Percentiles rank a stretch among this genome's conserved stretches.
Evolutionary conservation across 208 protist species (phyloP).

Genomic region (Leishmania gerbilli): DNA sequence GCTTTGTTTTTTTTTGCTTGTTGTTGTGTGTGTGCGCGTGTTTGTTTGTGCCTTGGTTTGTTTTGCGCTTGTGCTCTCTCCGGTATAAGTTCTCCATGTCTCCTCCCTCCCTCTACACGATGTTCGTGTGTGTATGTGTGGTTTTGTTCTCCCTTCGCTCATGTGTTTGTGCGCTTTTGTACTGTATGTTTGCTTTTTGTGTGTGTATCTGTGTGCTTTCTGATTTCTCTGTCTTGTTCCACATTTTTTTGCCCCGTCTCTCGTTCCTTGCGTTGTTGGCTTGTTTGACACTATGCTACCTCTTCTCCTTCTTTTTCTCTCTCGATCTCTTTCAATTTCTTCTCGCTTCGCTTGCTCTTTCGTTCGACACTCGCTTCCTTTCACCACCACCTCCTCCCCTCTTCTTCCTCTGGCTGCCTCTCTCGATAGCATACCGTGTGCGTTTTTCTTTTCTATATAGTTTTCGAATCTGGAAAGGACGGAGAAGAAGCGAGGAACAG

Average conservation of each 20-base stretch:
- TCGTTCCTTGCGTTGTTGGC: background rate
- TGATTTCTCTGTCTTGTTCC: background rate
- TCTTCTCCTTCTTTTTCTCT: background rate
- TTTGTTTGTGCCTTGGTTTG: background rate
- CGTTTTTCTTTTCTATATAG: background rate
- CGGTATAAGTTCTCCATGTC: background rate
- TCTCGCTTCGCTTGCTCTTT: background rate
- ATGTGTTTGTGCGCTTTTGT: background rate
- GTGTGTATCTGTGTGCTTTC: background rate
- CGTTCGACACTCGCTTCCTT: background rate
- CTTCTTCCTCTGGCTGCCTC: background rate
- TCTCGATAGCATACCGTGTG: background rate
- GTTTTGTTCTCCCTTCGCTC: background rate
- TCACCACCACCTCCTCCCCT: background rate
- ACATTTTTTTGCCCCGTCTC: background rate
- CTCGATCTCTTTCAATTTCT: background rate
- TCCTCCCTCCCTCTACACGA: background rate
- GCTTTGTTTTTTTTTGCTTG: background rate
- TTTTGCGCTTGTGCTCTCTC: background rate
- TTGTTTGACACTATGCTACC: background rate
- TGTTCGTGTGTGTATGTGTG: background rate
- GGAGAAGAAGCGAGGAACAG: background rate
- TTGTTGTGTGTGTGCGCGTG: background rate
- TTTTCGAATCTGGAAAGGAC: background rate
- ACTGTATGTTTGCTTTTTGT: background rate